Base-by-base conservation (phyloP, 192 early-diverging fungal species). In the Backusella liffmaniae region DNA sequence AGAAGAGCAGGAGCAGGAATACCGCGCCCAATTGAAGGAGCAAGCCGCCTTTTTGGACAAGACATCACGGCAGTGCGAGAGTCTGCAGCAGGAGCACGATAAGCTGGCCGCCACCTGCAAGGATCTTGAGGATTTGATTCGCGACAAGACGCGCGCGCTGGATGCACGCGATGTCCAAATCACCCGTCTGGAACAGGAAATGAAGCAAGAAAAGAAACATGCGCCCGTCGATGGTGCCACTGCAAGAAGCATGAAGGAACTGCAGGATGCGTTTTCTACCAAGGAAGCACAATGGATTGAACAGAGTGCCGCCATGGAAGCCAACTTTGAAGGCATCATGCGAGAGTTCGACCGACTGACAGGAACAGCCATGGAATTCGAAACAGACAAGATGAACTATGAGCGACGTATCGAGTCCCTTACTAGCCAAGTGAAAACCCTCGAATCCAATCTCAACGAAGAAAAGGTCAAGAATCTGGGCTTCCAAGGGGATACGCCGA, bases 301-400 rank as follows among this genome's bases (percentile, higher is more conserved):
- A 30, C 77, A 79, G 69, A 74, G 73, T 34, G 36, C 67, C 0
- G 70, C 73, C 23, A 79, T 86, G 71, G 75, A 81, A 66, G 72
- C 71, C 26, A 82, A 86, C 37, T 79, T 84, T 35, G 85, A 86
- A 37, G 85, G 83, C 1, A 83, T 84, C 29, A 39, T 83, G 35
- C 77, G 76, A 34, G 85, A 86, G 71, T 86, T 82, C 71, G 85
- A 86, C 67, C 75, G 83, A 29, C 67, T 86, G 56, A 86, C 85
- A 44, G 68, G 75, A 0, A 82, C 84, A 34, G 81, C 84, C 8
- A 73, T 84, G 51, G 79, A 84, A 42, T 82, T 86, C 51, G 85
- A 86, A 41, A 59, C 39, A 3, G 81, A 82, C 51, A 53, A 77
- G 32, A 77, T 73, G 46, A 82, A 79, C 21, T 76, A 84, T 51